Percentiles rank a stretch among this genome's conserved stretches.
Evolutionary conservation across 2,329 filamentous ascomycete species (phyloP).

Genomic region (Massarina eburnea): DNA sequence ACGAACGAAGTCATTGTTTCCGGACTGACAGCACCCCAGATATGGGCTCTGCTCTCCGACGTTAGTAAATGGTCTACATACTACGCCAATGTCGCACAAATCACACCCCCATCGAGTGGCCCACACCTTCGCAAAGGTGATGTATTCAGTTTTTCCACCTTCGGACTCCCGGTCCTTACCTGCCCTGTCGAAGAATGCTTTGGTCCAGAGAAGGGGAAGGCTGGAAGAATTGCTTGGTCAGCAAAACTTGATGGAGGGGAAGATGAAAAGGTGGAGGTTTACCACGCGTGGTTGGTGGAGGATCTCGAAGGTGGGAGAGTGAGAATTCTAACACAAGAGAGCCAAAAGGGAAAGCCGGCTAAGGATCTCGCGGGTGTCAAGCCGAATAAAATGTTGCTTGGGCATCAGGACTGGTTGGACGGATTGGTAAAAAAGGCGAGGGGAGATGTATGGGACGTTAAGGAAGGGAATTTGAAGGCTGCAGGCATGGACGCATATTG

Average conservation of each 20-base stretch:
- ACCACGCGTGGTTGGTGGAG: slow-evolving; percentile 42
- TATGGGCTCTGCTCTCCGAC: slow-evolving; percentile 38
- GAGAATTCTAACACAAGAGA: slow-evolving; percentile 40
- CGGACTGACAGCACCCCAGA: slow-evolving; percentile 26
- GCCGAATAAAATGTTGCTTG: slow-evolving; percentile 41
- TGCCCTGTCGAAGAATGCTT: slow-evolving; percentile 23
- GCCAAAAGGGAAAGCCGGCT: slow-evolving; percentile 35
- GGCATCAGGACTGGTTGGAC: slow-evolving; percentile 43
- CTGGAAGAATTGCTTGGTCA: slow-evolving; percentile 21
- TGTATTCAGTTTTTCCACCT: slow-evolving; percentile 39
- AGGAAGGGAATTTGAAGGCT: too few relatives aligned
- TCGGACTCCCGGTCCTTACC: slow-evolving; percentile 36
- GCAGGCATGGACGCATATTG: too few relatives aligned
- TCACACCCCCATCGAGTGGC: slow-evolving; percentile 28
- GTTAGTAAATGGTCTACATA: slow-evolving; percentile 38
- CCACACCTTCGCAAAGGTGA: slow-evolving; percentile 26
- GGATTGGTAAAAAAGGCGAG: slow-evolving; percentile 32
- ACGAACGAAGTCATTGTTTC: slow-evolving; percentile 37
- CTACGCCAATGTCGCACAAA: slow-evolving; percentile 36
- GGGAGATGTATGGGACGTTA: slow-evolving; percentile 6
- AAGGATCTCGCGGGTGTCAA: slow-evolving; percentile 25
- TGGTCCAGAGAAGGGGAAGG: slow-evolving; percentile 22
- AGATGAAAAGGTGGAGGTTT: slow-evolving; percentile 32
- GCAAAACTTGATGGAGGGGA: slow-evolving; percentile 14
- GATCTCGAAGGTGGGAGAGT: slow-evolving; percentile 34